Percentiles rank a stretch among this genome's conserved stretches.
phyloP scores from a whole-genome alignment of 371 early-diverging fungal genomes.

The Circinella umbellata region DNA sequence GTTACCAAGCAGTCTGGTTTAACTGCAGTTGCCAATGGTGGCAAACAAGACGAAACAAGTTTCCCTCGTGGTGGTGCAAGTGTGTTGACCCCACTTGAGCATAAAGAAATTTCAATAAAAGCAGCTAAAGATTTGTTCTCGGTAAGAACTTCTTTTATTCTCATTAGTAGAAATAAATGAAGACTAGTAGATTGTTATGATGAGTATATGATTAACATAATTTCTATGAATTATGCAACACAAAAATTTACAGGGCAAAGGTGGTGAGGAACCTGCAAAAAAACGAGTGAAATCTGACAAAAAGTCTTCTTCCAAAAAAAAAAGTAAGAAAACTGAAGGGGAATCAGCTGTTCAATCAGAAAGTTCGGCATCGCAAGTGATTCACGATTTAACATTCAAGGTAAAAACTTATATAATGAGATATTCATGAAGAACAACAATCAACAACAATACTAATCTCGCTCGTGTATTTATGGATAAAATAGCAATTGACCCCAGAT shows the following conservation, averaged over 20 bases:
- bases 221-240: not conserved
- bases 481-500: conserved; percentile 71
- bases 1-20: conserved; percentile 11
- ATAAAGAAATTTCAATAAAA: conserved; percentile 76
- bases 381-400: conserved; percentile 58
- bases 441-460: too few species aligned
- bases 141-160: conserved; percentile 19
- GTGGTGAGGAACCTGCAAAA: conserved; percentile 46
- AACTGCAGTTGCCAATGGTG: not conserved
- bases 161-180: too few species aligned
- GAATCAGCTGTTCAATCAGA: conserved; percentile 26
- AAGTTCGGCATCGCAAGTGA: conserved; percentile 51
- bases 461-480: not conserved
- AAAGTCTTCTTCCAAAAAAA: conserved; percentile 31
- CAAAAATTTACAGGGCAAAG: conserved; percentile 13
- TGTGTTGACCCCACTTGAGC: conserved; percentile 83
- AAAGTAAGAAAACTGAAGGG: conserved; percentile 23
- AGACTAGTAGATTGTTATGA: not conserved
- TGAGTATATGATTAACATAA: not conserved
- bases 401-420: conserved; percentile 26
- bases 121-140: conserved; percentile 69
- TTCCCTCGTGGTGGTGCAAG: conserved; percentile 88
- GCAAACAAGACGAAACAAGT: conserved; percentile 37
- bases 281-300: conserved; percentile 57
- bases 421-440: too few species aligned